Evolutionary conservation across 768 basidiomycete species (phyloP), one percentile per base, ranked within the genome.

Genomic region (Leucocoprinus birnbaumii): DNA sequence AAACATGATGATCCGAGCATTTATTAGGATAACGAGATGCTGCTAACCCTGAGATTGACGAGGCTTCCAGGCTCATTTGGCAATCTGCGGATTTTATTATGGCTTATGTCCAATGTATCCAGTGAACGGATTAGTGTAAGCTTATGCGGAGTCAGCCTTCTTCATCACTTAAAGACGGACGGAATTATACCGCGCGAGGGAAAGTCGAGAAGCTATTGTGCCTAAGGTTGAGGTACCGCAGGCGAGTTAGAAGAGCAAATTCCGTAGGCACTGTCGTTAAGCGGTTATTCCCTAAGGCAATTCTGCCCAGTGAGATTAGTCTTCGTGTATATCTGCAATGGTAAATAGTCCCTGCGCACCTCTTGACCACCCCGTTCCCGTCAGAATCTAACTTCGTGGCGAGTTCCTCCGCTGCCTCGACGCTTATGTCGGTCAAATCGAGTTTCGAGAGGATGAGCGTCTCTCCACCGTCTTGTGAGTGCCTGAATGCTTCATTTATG

Each of bases 71-170:
- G 89, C 57, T 85, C 79, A 3, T 80, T 71, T 10, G 97, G 97
- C 19, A 98, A 73, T 47, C 77, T 73, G 66, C 81, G 86, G 61
- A 99, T 83, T 71, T 87, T 91, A 73, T 99, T 99, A 60, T 91
- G 85, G 60, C 92, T 94, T 41, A 99, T 80, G 68, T 99, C 97
- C 59, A 99, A 74, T 56, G 94, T 96, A 71, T 99, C 96, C 52
- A 99, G 78, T 5, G 87, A 87, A 2, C 87, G 84, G 74, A 98
- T 85, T 16, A 83, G 73, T 43, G 90, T 92, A 42, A 97, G 77
- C 94, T 96, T 58, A 14, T 44, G 45, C 43, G 8, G 13, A n/a
- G 41, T 65, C 38, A 60, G 58, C 48, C 18, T 54, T 34, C 22
- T 41, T 18, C n/a, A 21, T n/a, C 3, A 7, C 3, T 24, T 21